A percentile compares a stretch with the other conserved stretches of the same genome.
Conservation (phyloP, 1,284 basidiomycete species). For the Rhodotorula glutinis region DNA sequence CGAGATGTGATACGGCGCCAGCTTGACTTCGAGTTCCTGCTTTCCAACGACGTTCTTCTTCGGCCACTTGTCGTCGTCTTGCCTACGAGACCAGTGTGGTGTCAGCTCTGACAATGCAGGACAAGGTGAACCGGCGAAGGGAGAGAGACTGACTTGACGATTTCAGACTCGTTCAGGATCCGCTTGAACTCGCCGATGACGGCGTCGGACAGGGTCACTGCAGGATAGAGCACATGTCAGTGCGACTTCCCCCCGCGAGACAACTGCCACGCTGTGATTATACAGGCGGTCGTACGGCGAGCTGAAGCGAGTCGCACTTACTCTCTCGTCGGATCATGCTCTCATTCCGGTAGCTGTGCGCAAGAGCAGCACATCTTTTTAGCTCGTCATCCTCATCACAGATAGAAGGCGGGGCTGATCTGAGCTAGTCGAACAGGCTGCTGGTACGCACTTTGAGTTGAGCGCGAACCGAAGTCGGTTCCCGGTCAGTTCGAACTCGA, state of each 20-base stretch:
- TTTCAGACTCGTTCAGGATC: constrained; percentile 91
- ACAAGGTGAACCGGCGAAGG: not conserved
- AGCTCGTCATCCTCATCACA: too few species aligned
- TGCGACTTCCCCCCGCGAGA: too few species aligned
- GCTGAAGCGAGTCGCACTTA: constrained; percentile 53
- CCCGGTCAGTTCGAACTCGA: constrained; percentile 97
- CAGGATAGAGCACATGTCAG: not conserved
- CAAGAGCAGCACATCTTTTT: too few species aligned
- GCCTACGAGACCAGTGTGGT: constrained; percentile 57
- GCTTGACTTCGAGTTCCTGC: constrained; percentile 91
- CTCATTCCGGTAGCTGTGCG: constrained; percentile 77
- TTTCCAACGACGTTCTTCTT: constrained; percentile 98
- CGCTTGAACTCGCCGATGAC: constrained; percentile 90
- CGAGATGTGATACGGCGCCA: constrained; percentile 93
- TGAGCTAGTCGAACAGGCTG: too few species aligned
- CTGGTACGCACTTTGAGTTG: constrained; percentile 82
- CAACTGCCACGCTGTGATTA: too few species aligned
- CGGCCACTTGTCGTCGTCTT: constrained; percentile 97
- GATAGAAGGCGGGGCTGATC: too few species aligned
- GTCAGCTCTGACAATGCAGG: not conserved
- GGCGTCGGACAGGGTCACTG: constrained; percentile 91
- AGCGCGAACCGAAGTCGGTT: constrained; percentile 96
- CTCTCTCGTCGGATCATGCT: constrained; percentile 97
- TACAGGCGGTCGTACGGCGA: too few species aligned
- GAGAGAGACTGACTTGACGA: constrained; percentile 71